Percentiles rank a stretch among this genome's conserved stretches.
Evolutionary conservation across 2,329 filamentous ascomycete genomes (phyloP).

Genomic region (Periglandula ipomoeae): DNA sequence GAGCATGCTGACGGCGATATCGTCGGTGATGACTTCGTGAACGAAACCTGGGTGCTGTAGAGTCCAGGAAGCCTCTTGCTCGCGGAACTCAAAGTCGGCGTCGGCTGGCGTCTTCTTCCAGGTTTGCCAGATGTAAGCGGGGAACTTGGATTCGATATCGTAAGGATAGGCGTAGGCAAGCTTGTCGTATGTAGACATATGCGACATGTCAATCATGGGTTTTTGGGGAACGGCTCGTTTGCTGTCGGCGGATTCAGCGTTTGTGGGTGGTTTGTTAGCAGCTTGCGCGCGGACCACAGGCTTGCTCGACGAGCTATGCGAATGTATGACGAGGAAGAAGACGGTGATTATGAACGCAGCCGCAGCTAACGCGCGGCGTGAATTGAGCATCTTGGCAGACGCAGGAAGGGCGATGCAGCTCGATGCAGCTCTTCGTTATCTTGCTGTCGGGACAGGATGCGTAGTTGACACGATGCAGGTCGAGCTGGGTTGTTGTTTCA

Average conservation of each 20-base stretch:
- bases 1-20: conserved; percentile 72
- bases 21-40: conserved; percentile 94
- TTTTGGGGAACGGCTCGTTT: conserved; percentile 24
- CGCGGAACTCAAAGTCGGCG: conserved; percentile 68
- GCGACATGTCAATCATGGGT: conserved; percentile 58
- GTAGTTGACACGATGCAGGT: neutral
- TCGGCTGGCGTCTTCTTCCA: conserved; percentile 84
- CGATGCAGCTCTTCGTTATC: neutral
- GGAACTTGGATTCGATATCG: conserved; percentile 79
- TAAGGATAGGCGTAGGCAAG: conserved; percentile 92
- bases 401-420: neutral
- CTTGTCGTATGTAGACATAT: conserved; percentile 67
- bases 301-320: conserved; percentile 29
- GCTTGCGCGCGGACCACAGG: conserved; percentile 7
- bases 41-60: conserved; percentile 81
- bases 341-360: conserved; percentile 60
- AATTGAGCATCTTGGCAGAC: conserved; percentile 59
- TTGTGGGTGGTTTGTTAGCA: conserved; percentile 12
- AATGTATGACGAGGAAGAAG: conserved; percentile 58
- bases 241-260: conserved; percentile 11
- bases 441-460: neutral
- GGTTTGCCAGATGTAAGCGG: conserved; percentile 98
- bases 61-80: conserved; percentile 84
- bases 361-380: conserved; percentile 63
- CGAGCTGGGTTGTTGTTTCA: neutral